phyloP scores from a whole-genome alignment of 129 eudicot species.

The Centrapalus pauciflorus region DNA sequence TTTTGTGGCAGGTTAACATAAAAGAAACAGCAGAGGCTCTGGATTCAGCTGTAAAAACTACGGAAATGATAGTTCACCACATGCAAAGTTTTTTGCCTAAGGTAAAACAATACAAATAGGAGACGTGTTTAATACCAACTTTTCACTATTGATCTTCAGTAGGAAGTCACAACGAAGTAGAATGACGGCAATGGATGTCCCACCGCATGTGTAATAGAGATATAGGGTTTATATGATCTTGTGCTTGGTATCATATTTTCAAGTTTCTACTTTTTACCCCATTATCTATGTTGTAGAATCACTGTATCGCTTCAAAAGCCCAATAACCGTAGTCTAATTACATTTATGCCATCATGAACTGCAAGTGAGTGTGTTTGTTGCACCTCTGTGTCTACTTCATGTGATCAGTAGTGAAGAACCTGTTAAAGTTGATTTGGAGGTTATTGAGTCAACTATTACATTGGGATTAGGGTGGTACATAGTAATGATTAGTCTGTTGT shows the following conservation, averaged over 20 bases:
- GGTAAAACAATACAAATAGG: conserved; percentile 27
- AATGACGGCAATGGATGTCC: neutral
- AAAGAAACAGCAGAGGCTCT: conserved; percentile 56
- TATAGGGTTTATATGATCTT: neutral
- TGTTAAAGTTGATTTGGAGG: too few relatives aligned
- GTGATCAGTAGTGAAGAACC: neutral
- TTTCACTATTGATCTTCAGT: neutral
- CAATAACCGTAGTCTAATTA: neutral
- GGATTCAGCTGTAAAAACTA: conserved; percentile 47
- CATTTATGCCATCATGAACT: neutral
- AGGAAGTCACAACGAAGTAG: neutral
- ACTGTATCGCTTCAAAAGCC: neutral
- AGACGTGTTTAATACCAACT: conserved; percentile 7
- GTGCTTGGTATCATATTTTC: too few relatives aligned
- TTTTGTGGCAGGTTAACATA: conserved; percentile 45
- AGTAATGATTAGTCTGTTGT: too few relatives aligned
- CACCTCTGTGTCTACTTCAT: neutral
- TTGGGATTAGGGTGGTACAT: too few relatives aligned
- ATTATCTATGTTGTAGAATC: neutral
- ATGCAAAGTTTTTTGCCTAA: conserved; percentile 50
- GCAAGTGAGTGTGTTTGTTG: conserved; percentile 2
- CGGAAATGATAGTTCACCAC: conserved; percentile 43
- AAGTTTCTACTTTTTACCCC: neutral
- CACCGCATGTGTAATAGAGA: neutral
- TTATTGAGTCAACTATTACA: too few relatives aligned